Base-by-base conservation (phyloP, 2,329 filamentous ascomycete genomes). In the Microdochium nivale region DNA sequence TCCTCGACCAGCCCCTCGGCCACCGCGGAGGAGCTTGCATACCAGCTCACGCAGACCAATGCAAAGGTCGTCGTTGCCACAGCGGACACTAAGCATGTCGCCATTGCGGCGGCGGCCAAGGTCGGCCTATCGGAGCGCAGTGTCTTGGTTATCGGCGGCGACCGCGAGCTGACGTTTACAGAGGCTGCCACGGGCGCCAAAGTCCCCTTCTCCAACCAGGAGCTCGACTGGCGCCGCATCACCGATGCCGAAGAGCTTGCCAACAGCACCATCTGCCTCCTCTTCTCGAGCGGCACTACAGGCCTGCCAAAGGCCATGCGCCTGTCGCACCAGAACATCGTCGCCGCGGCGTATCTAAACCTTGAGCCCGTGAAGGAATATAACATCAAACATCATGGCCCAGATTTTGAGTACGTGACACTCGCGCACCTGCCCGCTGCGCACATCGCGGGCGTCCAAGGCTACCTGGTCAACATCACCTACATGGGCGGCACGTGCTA, bases 171-270 rank as follows among this genome's bases (percentile, higher is more conserved):
- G 7, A 57, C 57, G 47, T 52, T 68, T 16, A 58, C 51, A 16
- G 59, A 63, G 49, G 63, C 68, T 21, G 60, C 59, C 9, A 57
- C 55, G 5, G 65, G 60, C 27, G 66, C 55, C 37, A 58, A 53
- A 35, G 59, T 65, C 48, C 62, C 66, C 10, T 58, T 73, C 1
- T 67, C 69, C 3, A 59, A 65, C 0, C 56, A 67, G 3, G 64
- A 66, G 35, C 64, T 82, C 2, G 62, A 70, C 11, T 86, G 83
- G 83, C 59, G 66, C 33, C 69, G 65, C 24, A 74, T 85, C 43
- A 80, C 77, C 0, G 73, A 83, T 58, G 64, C 64, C 0, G 50
- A 64, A 1, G 65, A 67, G 40, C 66, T 86, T 2, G 65, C 66
- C 35, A 59, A 65, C 21, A 70, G 66, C 49, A 65, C 66, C 16